Base-by-base conservation (phyloP, 1,284 basidiomycete species). In the Cutaneotrichosporon sp. region DNA sequence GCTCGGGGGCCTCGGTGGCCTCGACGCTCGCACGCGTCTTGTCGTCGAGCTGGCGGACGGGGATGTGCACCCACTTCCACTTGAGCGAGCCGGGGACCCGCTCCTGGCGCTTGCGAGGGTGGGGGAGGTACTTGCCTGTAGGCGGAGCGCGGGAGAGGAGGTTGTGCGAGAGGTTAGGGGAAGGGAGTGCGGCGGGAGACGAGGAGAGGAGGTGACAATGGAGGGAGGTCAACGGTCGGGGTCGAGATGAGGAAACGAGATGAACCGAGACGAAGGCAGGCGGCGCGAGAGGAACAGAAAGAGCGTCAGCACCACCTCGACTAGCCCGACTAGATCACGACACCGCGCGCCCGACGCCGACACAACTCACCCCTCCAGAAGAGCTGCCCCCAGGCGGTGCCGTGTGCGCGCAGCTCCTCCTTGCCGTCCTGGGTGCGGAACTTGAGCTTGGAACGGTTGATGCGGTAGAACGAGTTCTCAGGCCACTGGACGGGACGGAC, bases 331-430 rank as follows among this genome's bases (percentile, higher is more conserved):
- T 7, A 42, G 38, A 42, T 18, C 18, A 4, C 4, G 29, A 29
- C 29, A 9, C 29, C 29, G 9, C 29, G 45, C 47, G 47, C 27
- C 31, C 16, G 25, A 6, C 2, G 18, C 18, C 18, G 16, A 14
- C 24, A 13, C 29, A 7, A 69, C 70, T 59, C 52, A 75, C 73
- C 72, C 59, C 69, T 67, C 65, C 65, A 67, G 64, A 75, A 72
- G 27, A 69, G 58, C 59, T 71, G 63, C 27, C 68, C 73, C 72
- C 72, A 75, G 1, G 66, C 72, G 46, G 69, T 67, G 14, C 72
- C 73, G 34, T 51, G 54, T 2, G 62, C 69, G 43, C 58, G 64
- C 14, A 71, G 42, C 22, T 64, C 58, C 11, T 56, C 64, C 18
- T 54, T 54, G 18, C 38, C 54, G 34, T 29, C 47, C 31, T 56